A percentile compares a stretch with the other conserved stretches of the same genome.
These are phyloP conservation scores for Paramecium bursaria DNA, from an alignment of 73 alveolate genomes.

Conservation along the genomic window DNA sequence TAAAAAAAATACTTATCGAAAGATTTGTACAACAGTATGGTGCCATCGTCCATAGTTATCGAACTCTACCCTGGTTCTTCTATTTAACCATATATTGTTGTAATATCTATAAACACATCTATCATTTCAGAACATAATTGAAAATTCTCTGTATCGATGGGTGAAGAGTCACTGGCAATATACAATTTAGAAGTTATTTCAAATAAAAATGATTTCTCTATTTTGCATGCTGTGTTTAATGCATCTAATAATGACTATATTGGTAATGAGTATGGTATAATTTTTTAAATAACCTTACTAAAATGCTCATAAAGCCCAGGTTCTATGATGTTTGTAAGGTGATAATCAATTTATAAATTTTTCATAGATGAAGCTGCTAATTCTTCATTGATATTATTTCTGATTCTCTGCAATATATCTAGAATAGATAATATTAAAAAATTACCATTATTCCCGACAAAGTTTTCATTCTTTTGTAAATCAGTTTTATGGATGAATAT, in stretches of 20 bases:
- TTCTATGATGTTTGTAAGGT: conserved; percentile 93
- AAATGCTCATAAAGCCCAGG: conserved; percentile 93
- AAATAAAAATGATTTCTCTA: conserved; percentile 95
- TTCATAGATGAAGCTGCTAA: conserved; percentile 68
- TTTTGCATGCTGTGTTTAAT: conserved; percentile 81
- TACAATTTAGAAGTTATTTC: conserved; percentile 94
- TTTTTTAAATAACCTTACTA: conserved; percentile 91
- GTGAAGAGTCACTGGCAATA: conserved; percentile 94
- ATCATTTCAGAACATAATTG: conserved; percentile 97
- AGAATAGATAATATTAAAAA: background rate
- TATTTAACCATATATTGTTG: conserved; percentile 90
- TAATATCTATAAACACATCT: conserved; percentile 94
- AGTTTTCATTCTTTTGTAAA: conserved; percentile 41
- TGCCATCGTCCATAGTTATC: conserved; percentile 70
- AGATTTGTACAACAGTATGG: conserved; percentile 53
- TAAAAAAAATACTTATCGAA: conserved; percentile 65
- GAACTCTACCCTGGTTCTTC: conserved; percentile 70
- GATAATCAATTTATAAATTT: conserved; percentile 73
- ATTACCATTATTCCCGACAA: conserved; percentile 32
- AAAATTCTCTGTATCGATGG: conserved; percentile 84
- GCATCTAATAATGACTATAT: conserved; percentile 81
- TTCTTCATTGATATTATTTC: conserved; percentile 74
- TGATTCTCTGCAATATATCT: conserved; percentile 1
- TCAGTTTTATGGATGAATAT: conserved; percentile 60
- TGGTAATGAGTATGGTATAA: conserved; percentile 84